phyloP scores from a whole-genome alignment of 2,329 filamentous ascomycete genomes.

The Hypoxylon sp. region DNA sequence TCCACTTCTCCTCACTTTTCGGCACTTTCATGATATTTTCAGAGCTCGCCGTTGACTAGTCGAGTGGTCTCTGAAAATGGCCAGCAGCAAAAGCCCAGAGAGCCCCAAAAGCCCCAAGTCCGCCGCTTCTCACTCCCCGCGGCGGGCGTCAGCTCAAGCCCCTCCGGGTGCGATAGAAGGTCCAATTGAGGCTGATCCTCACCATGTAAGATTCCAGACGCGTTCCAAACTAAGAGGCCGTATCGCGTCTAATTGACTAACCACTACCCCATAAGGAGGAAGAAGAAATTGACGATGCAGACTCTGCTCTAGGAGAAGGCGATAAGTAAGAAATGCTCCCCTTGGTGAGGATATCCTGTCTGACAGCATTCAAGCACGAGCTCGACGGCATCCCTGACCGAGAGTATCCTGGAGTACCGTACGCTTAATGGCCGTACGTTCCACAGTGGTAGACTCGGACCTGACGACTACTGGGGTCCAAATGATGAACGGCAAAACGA shows the following conservation, averaged over 20 bases:
- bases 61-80: constrained; percentile 26
- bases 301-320: constrained; percentile 41
- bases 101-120: constrained; percentile 2
- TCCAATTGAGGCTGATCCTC: constrained; percentile 32
- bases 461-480: constrained; percentile 43
- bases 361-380: constrained; percentile 37
- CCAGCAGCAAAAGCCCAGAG: constrained; percentile 12
- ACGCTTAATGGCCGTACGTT: constrained; percentile 47
- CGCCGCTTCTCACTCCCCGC: neutral
- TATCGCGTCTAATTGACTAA: constrained; percentile 18
- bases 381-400: constrained; percentile 44
- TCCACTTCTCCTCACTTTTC: constrained; percentile 38
- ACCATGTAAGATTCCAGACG: constrained; percentile 29
- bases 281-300: constrained; percentile 31
- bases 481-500: constrained; percentile 47
- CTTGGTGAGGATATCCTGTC: neutral
- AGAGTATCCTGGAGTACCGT: constrained; percentile 46
- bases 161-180: constrained; percentile 31
- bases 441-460: constrained; percentile 39
- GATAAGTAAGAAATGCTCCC: constrained; percentile 34
- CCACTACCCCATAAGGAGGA: constrained; percentile 16
- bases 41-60: constrained; percentile 1
- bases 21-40: constrained; percentile 7
- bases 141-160: neutral
- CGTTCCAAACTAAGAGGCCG: neutral